phyloP scores from a whole-genome alignment of 176 grass and related monocot species.

The Ensete glaucum region DNA sequence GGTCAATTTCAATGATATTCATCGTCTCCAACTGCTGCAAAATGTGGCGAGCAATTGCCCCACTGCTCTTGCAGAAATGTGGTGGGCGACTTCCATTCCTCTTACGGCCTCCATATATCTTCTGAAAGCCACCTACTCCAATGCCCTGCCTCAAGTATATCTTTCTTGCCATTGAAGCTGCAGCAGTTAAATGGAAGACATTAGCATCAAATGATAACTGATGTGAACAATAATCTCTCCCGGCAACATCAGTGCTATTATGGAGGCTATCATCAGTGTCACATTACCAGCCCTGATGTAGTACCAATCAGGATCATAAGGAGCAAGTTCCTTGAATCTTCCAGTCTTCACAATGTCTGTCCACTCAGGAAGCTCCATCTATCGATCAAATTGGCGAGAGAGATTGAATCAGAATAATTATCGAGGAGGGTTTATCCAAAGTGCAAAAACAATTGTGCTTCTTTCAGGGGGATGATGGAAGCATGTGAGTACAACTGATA shows the following conservation, averaged over 20 bases:
- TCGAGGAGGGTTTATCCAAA: background rate
- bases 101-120: conserved; percentile 4
- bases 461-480: no score
- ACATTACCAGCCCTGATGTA: conserved; percentile 5
- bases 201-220: background rate
- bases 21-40: background rate
- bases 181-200: background rate
- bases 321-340: conserved; percentile 14
- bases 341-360: conserved; percentile 5
- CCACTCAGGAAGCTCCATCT: conserved; percentile 11
- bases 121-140: conserved; percentile 9
- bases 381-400: background rate
- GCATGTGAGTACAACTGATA: no score
- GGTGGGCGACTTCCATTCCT: conserved; percentile 6
- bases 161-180: conserved; percentile 10
- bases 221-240: background rate
- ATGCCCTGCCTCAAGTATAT: conserved; percentile 13
- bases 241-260: no score
- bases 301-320: conserved; percentile 11
- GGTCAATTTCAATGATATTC: background rate
- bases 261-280: background rate
- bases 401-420: background rate
- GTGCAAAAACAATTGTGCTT: no score
- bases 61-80: conserved; percentile 12
- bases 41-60: conserved; percentile 7